Evolutionary conservation across 1,284 basidiomycete species (phyloP).

Genomic region (Mrakiaceae sp.): DNA sequence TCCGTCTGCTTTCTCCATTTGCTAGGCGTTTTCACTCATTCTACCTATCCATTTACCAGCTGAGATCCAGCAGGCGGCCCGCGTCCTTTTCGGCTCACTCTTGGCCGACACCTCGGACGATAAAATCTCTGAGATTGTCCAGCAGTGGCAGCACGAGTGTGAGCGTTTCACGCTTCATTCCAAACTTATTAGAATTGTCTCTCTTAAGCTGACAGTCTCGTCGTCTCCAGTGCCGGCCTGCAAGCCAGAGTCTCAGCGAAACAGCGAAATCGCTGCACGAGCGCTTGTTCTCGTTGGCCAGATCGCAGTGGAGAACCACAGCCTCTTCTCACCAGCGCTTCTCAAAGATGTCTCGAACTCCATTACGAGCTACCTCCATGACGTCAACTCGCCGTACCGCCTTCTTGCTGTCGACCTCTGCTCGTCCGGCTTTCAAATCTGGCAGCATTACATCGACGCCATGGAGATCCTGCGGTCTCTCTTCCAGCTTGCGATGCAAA

Average conservation of each 20-base stretch:
- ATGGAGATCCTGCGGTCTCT: constrained; percentile 78
- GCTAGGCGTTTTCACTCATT: constrained; percentile 6
- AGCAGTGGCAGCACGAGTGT: constrained; percentile 60
- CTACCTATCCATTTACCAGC: constrained; percentile 30
- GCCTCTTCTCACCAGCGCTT: constrained; percentile 54
- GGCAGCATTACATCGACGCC: constrained; percentile 89
- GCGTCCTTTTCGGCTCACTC: constrained; percentile 61
- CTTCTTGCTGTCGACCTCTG: constrained; percentile 79
- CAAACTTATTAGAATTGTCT: neutral
- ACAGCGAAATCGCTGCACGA: constrained; percentile 47
- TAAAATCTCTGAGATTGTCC: constrained; percentile 49
- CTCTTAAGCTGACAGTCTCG: neutral
- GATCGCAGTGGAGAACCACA: constrained; percentile 70
- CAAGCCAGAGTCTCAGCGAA: constrained; percentile 46
- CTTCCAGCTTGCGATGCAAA: constrained; percentile 67
- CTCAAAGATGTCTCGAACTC: constrained; percentile 76
- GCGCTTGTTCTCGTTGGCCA: constrained; percentile 71
- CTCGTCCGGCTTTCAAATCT: constrained; percentile 77
- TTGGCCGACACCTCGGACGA: constrained; percentile 55
- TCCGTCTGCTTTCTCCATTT: constrained; percentile 1
- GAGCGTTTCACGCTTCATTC: constrained; percentile 24
- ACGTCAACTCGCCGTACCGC: constrained; percentile 52
- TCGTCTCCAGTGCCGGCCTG: constrained; percentile 53
- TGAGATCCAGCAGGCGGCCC: constrained; percentile 62
- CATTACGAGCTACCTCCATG: constrained; percentile 61